Conservation (phyloP, 495 filamentous ascomycete species). For the Penicillium macrosclerotiorum region DNA sequence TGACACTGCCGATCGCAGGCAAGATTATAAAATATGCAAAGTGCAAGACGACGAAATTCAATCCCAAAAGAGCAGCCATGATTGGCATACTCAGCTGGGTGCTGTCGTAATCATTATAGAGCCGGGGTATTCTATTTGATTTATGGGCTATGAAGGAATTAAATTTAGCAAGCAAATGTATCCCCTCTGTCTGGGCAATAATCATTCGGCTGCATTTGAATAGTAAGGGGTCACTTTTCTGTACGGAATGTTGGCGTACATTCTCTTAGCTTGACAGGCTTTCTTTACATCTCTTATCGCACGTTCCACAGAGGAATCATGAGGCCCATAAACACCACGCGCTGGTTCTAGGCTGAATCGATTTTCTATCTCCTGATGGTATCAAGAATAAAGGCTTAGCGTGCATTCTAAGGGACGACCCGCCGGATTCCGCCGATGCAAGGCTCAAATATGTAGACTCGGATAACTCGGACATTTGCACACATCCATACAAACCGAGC, state of each 20-base stretch:
- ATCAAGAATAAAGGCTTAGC: background rate
- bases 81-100: constrained; percentile 16
- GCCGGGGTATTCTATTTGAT: constrained; percentile 7
- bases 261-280: too few species aligned
- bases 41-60: constrained; percentile 73
- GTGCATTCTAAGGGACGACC: constrained; percentile 13
- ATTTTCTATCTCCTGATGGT: background rate
- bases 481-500: too few species aligned
- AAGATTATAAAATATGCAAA: constrained; percentile 73
- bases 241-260: constrained; percentile 10
- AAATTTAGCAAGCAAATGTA: background rate
- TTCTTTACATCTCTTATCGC: background rate
- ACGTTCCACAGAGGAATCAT: background rate
- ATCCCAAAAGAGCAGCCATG: constrained; percentile 30
- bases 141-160: constrained; percentile 1
- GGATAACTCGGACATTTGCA: too few species aligned
- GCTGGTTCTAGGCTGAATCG: background rate
- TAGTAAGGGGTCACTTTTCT: background rate
- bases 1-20: constrained; percentile 58
- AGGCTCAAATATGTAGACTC: constrained; percentile 15
- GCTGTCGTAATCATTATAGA: constrained; percentile 14
- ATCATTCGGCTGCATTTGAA: background rate
- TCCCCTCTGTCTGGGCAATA: background rate
- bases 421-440: constrained; percentile 18
- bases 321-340: background rate